Evolutionary conservation across 805 yeast species (phyloP).

Genomic region (Starmerella sirachaensis): DNA sequence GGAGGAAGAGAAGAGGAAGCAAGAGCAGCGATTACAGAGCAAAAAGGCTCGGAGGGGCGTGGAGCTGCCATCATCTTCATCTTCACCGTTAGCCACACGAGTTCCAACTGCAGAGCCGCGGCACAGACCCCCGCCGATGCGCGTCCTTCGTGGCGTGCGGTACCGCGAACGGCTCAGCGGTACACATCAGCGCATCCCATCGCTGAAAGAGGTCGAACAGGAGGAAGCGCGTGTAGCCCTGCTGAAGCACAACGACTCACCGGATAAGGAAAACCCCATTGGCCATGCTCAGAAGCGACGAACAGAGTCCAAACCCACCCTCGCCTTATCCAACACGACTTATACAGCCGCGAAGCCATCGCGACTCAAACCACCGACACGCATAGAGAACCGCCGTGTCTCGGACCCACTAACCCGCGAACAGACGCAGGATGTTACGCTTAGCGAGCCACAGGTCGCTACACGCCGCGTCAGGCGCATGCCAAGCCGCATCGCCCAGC

Average conservation of each 20-base stretch:
- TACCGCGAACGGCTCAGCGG: conserved; percentile 3
- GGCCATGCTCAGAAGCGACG: too few species aligned
- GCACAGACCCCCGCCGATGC: too few species aligned
- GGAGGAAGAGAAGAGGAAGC: background rate
- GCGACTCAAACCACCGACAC: conserved; percentile 10
- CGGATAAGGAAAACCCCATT: conserved; percentile 5
- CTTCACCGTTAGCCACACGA: too few species aligned
- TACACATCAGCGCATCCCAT: conserved; percentile 1
- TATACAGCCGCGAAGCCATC: background rate
- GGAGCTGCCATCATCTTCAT: too few species aligned
- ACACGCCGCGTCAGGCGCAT: background rate
- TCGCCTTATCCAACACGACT: too few species aligned
- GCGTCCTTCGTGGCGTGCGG: conserved; percentile 7
- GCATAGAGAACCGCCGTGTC: conserved; percentile 7
- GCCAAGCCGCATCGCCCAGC: conserved; percentile 4
- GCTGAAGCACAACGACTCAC: background rate
- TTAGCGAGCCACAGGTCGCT: background rate
- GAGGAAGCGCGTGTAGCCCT: background rate
- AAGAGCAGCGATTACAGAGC: background rate
- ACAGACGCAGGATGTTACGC: background rate
- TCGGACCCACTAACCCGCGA: background rate
- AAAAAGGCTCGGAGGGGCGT: too few species aligned
- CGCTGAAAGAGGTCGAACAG: conserved; percentile 1
- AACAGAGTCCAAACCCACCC: too few species aligned
- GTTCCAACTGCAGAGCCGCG: too few species aligned